A percentile compares a stretch with the other conserved stretches of the same genome.
phyloP scores from a whole-genome alignment of 306 rosid species.

The Psophocarpus tetragonolobus region DNA sequence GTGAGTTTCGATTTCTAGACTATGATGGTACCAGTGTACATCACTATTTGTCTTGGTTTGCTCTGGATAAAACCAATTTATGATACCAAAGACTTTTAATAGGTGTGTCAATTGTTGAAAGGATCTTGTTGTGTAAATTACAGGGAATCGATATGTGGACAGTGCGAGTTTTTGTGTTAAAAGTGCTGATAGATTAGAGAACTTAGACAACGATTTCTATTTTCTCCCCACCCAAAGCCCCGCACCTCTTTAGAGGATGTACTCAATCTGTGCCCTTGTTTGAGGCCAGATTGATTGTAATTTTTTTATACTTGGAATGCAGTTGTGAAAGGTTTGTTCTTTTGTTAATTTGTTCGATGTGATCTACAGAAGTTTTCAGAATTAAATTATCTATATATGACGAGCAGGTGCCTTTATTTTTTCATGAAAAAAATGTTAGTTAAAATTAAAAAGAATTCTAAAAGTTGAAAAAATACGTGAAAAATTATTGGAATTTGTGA shows the following conservation, averaged over 20 bases:
- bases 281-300: conserved; percentile 18
- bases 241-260: not conserved
- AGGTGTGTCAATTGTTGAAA: conserved; percentile 6
- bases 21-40: conserved; percentile 30
- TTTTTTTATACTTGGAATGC: conserved; percentile 23
- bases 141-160: conserved; percentile 14
- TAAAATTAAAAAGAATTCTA: not conserved
- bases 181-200: conserved; percentile 15
- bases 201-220: not conserved
- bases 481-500: not conserved
- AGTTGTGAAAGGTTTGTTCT: conserved; percentile 17
- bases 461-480: not conserved
- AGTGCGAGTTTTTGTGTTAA: not conserved
- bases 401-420: not conserved
- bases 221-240: conserved; percentile 14
- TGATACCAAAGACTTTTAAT: not conserved
- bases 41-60: conserved; percentile 25
- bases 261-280: conserved; percentile 1
- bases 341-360: not conserved
- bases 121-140: conserved; percentile 20
- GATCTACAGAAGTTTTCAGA: not conserved
- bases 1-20: conserved; percentile 29
- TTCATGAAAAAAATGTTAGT: not conserved
- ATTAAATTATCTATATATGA: not conserved
- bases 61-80: conserved; percentile 25